These are phyloP conservation scores for Colletotrichum liriopes DNA, from an alignment of 2,329 filamentous ascomycete species.

Conservation along the genomic window DNA sequence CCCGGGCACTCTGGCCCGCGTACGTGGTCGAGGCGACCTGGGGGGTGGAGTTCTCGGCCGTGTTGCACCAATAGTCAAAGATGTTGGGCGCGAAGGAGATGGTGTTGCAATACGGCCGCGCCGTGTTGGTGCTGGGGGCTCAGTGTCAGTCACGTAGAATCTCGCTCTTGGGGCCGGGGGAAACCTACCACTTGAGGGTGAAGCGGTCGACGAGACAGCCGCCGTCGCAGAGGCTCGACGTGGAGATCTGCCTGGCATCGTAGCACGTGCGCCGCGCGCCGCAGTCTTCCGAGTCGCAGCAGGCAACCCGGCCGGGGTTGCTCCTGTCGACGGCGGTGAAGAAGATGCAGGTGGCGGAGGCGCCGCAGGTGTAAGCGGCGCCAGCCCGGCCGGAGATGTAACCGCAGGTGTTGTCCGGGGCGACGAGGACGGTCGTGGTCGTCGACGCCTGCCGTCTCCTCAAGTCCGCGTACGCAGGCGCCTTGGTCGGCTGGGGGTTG, in stretches of 20 bases:
- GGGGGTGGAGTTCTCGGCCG: constrained; percentile 50
- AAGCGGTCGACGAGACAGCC: constrained; percentile 58
- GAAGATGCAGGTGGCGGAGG: constrained; percentile 57
- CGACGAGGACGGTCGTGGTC: constrained; percentile 59
- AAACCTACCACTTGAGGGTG: constrained; percentile 63
- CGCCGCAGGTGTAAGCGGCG: constrained; percentile 58
- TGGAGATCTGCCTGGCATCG: constrained; percentile 54
- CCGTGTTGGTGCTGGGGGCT: constrained; percentile 53
- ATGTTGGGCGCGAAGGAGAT: constrained; percentile 59
- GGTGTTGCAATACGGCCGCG: constrained; percentile 61
- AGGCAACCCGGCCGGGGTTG: constrained; percentile 58
- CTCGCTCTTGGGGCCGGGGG: background rate
- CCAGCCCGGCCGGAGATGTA: constrained; percentile 60
- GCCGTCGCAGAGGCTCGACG: constrained; percentile 56
- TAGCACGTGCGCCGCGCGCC: constrained; percentile 56
- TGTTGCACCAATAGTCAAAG: constrained; percentile 62
- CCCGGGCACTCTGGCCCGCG: constrained; percentile 53
- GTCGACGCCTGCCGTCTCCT: constrained; percentile 49
- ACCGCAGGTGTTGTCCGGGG: constrained; percentile 67
- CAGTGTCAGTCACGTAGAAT: constrained; percentile 39
- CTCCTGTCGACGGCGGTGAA: constrained; percentile 45
- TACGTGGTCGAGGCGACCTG: constrained; percentile 60
- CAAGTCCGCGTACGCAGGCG: constrained; percentile 54
- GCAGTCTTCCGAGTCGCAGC: constrained; percentile 57
- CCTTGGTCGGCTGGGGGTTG: constrained; percentile 59